phyloP scores from a whole-genome alignment of 176 grass and related monocot genomes.

The Alloteropsis semialata region DNA sequence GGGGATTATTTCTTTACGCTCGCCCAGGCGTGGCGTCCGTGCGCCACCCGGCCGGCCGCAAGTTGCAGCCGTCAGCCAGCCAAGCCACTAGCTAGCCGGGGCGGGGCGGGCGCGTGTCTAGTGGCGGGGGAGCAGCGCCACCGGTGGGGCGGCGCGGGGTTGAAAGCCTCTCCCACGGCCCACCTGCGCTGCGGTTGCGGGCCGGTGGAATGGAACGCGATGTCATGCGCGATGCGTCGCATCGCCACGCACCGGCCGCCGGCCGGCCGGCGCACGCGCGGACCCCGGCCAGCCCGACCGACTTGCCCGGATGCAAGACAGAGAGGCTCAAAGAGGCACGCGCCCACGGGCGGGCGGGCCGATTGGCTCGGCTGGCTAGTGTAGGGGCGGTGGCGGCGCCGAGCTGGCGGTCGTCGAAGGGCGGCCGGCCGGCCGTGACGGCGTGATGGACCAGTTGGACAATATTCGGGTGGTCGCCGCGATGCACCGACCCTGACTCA shows the following conservation, averaged over 20 bases:
- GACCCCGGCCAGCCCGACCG: background rate
- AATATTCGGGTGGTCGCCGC: background rate
- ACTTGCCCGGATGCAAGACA: background rate
- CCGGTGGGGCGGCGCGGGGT: constrained; percentile 19
- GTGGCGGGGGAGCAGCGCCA: constrained; percentile 36
- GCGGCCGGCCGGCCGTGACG: background rate
- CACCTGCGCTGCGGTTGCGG: constrained; percentile 8
- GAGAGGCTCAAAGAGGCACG: too few relatives aligned
- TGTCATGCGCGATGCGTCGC: background rate
- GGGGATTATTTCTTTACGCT: constrained; percentile 18
- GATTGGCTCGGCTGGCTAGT: background rate
- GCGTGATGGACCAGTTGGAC: constrained; percentile 10
- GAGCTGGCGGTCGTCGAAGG: constrained; percentile 15
- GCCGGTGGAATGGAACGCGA: background rate
- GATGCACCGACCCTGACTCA: background rate
- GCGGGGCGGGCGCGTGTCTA: constrained; percentile 26
- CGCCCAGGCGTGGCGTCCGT: background rate
- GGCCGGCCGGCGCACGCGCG: constrained; percentile 2
- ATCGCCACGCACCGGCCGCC: background rate
- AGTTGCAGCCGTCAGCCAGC: constrained; percentile 15
- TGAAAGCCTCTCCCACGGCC: constrained; percentile 1
- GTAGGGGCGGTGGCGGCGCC: background rate
- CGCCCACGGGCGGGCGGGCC: too few relatives aligned
- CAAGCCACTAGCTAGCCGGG: background rate
- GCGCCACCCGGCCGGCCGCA: background rate